Evolutionary conservation across 1,284 basidiomycete genomes (phyloP), one percentile per base, ranked within the genome.

Genomic region (Cronartium quercuum): DNA sequence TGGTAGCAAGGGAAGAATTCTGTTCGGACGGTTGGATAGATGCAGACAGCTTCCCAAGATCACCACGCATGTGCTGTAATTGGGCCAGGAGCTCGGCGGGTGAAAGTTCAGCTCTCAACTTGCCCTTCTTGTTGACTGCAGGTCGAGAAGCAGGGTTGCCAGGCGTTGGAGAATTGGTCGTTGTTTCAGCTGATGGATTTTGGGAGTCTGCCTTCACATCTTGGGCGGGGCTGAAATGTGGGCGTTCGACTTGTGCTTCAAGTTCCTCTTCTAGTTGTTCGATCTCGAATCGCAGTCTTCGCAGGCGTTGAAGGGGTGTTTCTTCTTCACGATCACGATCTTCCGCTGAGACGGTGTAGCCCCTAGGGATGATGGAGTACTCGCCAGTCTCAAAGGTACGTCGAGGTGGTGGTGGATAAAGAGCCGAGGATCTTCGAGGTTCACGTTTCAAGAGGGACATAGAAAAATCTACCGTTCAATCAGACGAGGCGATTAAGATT

Each of bases 181-280:
- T 51, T 21, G 12, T 18, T 51, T 51, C 15, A n/a, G 66, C 55
- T 15, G 47, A 61, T 57, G 64, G 38, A 34, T 67, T 35, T 2
- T 15, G 21, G 77, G 78, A 51, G 73, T 77, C 64, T 77, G 75
- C 69, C 74, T 78, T 21, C 68, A 66, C 65, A 69, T 67, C 62
- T 3, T 38, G 58, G 6, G 64, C 38, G 18, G 38, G 57, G 15
- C 66, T 66, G 35, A 57, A 62, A 47, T 55, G 38, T 24, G 60
- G 60, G 15, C 58, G 44, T 13, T 65, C 47, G 37, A 77, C 76
- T 24, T 77, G 68, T 15, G 75, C 64, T 47, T 76, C 67, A 6
- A 84, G 77, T 42, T 84, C 81, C 57, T 79, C 77, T 77, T 86
- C 84, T 6, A 85, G 79, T 75, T 85, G 82, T 3, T 80, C 80